Evolutionary conservation across 2,329 filamentous ascomycete species (phyloP).

Genomic region (Pseudogymnoascus sp.): DNA sequence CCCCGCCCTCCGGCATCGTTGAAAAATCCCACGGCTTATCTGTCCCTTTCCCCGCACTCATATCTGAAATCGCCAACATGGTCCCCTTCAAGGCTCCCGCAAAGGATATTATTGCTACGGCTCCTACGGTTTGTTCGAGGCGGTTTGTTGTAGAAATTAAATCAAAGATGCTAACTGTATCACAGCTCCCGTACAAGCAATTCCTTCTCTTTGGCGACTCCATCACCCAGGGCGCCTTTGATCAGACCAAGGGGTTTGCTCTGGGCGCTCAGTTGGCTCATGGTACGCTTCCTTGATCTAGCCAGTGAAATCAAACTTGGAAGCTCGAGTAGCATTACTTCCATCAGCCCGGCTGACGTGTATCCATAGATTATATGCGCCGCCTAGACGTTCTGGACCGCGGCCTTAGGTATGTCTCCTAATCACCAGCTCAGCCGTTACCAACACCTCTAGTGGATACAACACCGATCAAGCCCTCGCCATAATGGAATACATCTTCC

Average conservation of each 20-base stretch:
- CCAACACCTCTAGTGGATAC: conserved; percentile 49
- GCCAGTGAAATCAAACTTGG: neutral
- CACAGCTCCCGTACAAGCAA: conserved; percentile 33
- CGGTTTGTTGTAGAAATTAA: no score
- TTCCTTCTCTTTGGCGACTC: conserved; percentile 86
- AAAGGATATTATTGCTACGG: neutral
- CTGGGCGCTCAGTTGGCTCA: conserved; percentile 61
- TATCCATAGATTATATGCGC: conserved; percentile 57
- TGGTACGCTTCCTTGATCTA: conserved; percentile 38
- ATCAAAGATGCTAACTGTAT: no score
- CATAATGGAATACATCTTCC: conserved; percentile 62
- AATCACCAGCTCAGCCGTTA: neutral
- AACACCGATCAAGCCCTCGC: conserved; percentile 67
- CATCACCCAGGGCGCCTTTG: conserved; percentile 62
- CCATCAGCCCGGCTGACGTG: neutral
- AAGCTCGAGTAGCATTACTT: neutral
- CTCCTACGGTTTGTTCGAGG: conserved; percentile 1
- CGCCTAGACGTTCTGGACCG: conserved; percentile 81
- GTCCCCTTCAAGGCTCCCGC: neutral
- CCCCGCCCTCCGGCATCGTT: neutral
- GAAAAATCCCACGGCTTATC: neutral
- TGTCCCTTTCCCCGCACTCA: neutral
- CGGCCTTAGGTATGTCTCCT: conserved; percentile 52
- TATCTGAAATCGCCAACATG: neutral
- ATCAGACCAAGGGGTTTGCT: conserved; percentile 58